Evolutionary conservation across 139 green algal species (phyloP), one percentile per base, ranked within the genome.

Genomic region (Tetratostichococcus sp.): DNA sequence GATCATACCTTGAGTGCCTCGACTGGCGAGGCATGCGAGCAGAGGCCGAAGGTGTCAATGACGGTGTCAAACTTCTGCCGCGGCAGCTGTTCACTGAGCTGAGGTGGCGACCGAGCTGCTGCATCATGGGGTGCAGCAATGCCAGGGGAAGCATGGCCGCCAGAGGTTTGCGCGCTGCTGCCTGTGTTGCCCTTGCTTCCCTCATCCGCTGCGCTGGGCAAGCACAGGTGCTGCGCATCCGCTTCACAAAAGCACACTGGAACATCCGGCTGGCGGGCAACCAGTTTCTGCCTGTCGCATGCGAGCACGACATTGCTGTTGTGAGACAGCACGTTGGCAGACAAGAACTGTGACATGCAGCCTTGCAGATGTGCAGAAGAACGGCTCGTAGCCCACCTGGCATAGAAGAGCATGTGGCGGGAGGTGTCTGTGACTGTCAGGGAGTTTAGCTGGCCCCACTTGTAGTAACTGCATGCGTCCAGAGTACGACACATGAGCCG

Each of bases 21-120:
- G 1, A 88, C 79, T 4, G 90, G 90, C 35, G 93, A 82, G 1
- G 71, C 59, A 58, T 84, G 79, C 4, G 73, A 86, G 75, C 90
- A 94, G 25, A 94, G 83, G 16, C 90, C 90, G 83, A 94, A 93
- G 0, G 87, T 93, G 76, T 95, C 90, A 28, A 96, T 82, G 1
- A 95, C 84, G 0, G 82, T 88, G 75, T 95, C 90, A 80, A 93
- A 94, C n/a, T 33, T 82, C 26, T 50, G 33, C 3, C 72, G 57
- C 21, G 72, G 69, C 65, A 93, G 91, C 1, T 33, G 75, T 1
- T 73, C 59, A 31, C 32, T 26, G 26, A 6, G 1, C 35, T 74
- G 25, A 28, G 35, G 32, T 57, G 32, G 31, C 21, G n/a, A n/a
- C n/a, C n/a, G n/a, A n/a, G n/a, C n/a, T n/a, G n/a, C n/a, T n/a